phyloP scores from a whole-genome alignment of 208 protist genomes.

The Angomonas deanei region DNA sequence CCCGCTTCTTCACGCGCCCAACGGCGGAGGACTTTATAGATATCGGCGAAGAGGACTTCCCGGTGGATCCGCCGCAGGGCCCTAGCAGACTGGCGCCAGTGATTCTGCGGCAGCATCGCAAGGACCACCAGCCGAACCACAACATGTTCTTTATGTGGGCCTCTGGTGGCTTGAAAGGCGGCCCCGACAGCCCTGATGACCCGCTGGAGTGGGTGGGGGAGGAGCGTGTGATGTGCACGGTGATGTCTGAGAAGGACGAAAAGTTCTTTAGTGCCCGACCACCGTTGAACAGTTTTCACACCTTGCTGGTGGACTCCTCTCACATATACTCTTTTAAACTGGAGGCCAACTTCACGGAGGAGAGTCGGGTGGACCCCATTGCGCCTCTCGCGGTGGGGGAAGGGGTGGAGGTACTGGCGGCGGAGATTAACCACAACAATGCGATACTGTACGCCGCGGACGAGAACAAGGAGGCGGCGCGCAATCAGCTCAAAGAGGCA shows the following conservation, averaged over 20 bases:
- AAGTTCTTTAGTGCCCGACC: slow-evolving; percentile 58
- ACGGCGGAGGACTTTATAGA: slow-evolving; percentile 66
- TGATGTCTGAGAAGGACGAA: slow-evolving; percentile 47
- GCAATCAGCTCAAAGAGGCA: background rate
- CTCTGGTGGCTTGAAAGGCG: slow-evolving; percentile 9
- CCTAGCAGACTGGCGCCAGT: slow-evolving; percentile 47
- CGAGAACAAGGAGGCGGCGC: background rate
- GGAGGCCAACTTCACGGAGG: slow-evolving; percentile 14
- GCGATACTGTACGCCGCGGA: background rate
- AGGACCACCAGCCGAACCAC: slow-evolving; percentile 46
- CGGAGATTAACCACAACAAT: background rate
- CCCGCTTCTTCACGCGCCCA: slow-evolving; percentile 62
- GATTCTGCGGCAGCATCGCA: slow-evolving; percentile 57
- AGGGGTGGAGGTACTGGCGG: background rate
- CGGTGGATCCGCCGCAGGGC: slow-evolving; percentile 52
- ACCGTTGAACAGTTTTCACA: slow-evolving; percentile 56
- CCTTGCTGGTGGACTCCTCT: slow-evolving; percentile 58
- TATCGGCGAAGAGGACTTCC: slow-evolving; percentile 39
- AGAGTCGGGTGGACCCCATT: background rate
- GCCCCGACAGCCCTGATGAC: background rate
- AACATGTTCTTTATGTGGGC: slow-evolving; percentile 80
- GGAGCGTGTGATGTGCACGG: slow-evolving; percentile 70
- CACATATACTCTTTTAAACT: slow-evolving; percentile 70
- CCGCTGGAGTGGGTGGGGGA: slow-evolving; percentile 38
- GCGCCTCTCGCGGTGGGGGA: background rate